Conservation (phyloP, 2,329 filamentous ascomycete species). For the Davidsoniella neocaledoniae region DNA sequence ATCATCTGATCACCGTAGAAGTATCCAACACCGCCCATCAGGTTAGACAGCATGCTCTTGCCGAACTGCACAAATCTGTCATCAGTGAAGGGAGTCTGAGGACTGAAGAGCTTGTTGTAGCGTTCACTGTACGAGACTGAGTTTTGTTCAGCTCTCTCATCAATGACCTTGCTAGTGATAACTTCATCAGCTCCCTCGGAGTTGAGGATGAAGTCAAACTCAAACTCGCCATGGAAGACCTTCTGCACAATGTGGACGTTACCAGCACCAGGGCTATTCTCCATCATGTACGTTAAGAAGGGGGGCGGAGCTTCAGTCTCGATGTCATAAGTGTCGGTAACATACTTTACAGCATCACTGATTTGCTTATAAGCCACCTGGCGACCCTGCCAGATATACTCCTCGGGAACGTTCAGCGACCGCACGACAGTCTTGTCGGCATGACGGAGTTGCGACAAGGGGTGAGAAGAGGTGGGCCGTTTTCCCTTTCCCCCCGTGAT, state of each 20-base stretch:
- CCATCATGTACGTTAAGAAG: constrained; percentile 68
- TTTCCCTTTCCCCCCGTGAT: constrained; percentile 54
- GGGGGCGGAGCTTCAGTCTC: constrained; percentile 65
- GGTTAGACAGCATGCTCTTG: constrained; percentile 82
- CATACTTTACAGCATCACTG: constrained; percentile 31
- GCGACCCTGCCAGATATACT: constrained; percentile 74
- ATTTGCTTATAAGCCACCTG: constrained; percentile 38
- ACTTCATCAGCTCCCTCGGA: constrained; percentile 50
- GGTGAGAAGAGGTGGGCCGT: constrained; percentile 47
- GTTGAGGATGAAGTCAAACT: constrained; percentile 74
- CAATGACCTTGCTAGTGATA: constrained; percentile 45
- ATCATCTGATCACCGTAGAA: constrained; percentile 81
- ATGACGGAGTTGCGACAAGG: constrained; percentile 49
- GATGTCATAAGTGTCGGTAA: constrained; percentile 30
- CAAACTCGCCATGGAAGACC: constrained; percentile 75
- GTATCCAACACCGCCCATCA: constrained; percentile 87
- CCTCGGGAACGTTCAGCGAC: constrained; percentile 47
- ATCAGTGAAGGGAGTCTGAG: constrained; percentile 58
- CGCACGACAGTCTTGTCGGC: constrained; percentile 61
- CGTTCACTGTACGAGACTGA: constrained; percentile 55
- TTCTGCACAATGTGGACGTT: constrained; percentile 86
- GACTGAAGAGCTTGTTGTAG: constrained; percentile 52
- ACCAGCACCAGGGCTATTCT: constrained; percentile 49
- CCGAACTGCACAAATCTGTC: constrained; percentile 64
- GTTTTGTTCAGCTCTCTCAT: constrained; percentile 47